Base-by-base conservation (phyloP, 2,329 filamentous ascomycete genomes). In the Chaetomiaceae sp. region DNA sequence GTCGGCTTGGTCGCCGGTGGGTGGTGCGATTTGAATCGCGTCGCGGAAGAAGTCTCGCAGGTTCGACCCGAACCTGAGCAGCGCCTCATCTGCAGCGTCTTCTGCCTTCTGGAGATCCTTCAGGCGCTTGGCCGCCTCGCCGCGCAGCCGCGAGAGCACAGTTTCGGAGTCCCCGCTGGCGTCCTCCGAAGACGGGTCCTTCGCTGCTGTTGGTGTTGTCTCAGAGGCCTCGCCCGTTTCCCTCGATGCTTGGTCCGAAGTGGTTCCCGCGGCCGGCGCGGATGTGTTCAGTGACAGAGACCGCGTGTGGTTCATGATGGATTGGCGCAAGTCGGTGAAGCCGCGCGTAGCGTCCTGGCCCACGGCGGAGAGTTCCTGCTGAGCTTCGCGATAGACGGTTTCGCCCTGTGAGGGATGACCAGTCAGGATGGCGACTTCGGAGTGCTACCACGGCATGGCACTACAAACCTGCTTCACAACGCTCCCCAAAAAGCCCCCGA, bases 51-150 rank as follows among this genome's bases (percentile, higher is more conserved):
- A 97, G 66, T 91, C 86, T 30, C 88, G 79, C 39, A 98, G 81
- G 58, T 93, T 96, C 48, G 82, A 81, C 18, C 93, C 93, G 60
- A 97, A 96, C 55, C 88, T 87, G 56, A 97, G 71, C 9, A 98
- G 78, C 0, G 93, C 93, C 65, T 97, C 93, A 64, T 98, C 93
- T 7, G 93, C 93, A 4, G 91, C 91, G 62, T 97, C 91, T 67
- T 98, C 93, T 11, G 91, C 93, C 57, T 81, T 81, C 62, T 96
- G 87, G 17, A 97, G 83, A 49, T 96, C 88, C 61, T 88, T 93
- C 49, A 97, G 71, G 38, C 88, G 80, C 67, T 88, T 89, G 20
- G 86, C 74, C 4, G 89, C 89, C 68, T 94, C 87, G 17, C 73
- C 68, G 47, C 82, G 80, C 63, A 97, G 79, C 36, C 86, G 79